Evolutionary conservation across 192 early-diverging fungal species (phyloP), one percentile per base, ranked within the genome.

Genomic region (Backusella sp.): DNA sequence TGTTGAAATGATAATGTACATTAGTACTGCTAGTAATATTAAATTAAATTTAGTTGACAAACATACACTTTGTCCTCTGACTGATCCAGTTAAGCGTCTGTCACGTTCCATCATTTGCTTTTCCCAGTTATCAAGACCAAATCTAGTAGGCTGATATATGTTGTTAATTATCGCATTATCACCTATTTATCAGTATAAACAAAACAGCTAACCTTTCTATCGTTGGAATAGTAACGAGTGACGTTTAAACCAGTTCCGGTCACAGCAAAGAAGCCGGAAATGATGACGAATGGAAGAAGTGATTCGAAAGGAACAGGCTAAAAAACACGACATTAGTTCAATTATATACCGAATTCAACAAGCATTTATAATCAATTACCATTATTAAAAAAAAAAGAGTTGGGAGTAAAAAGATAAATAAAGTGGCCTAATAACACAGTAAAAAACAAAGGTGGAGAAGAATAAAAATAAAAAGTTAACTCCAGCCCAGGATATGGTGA

Each of bases 51-150:
- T 28, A 66, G n/a, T 46, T 44, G 23, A 67, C 39, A 39, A 32
- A 77, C 66, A 76, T 83, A 88, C 88, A 35, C 84, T 66, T 84
- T 94, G 93, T 56, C 90, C 91, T 72, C 91, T 88, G 36, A 79
- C 36, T 8, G 88, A 89, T 73, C 93, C 93, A 26, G 92, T 94
- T 35, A 94, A 83, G 74, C 91, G 88, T 76, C 78, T 82, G 77
- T 94, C 93, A 82, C 93, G 92, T 65, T 86, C 86, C 90, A 93
- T 90, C 93, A 94, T 94, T 76, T 90, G 85, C 71, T 82, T 83
- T 69, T 94, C 93, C 93, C 93, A 94, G 79, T 85, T 87, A 73
- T 92, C 91, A 52, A 92, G 68, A 79, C 83, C 84, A 81, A 86
- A 90, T 79, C 93, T 88, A 32, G 84, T 80, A 41, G 88, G 83